Base-by-base conservation (phyloP, 2,329 filamentous ascomycete species). In the Colletotrichum godetiae region DNA sequence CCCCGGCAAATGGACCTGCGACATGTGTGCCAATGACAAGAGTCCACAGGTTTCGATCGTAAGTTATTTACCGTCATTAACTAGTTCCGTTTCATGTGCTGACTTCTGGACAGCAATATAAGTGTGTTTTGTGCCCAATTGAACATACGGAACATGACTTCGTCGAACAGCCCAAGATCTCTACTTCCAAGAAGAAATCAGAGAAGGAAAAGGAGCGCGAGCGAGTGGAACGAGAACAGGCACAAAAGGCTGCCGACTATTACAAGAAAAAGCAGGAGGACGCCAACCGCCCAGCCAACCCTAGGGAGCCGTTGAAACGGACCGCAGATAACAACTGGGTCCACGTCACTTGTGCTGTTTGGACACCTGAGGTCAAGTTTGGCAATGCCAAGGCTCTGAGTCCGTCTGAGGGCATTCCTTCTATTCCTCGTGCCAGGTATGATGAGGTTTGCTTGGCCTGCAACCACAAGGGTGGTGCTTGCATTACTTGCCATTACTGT, bases 291-390 rank as follows among this genome's bases (percentile, higher is more conserved):
- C 96, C 97, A 1, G 83, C 93, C 46, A 90, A 94, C 76, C 97
- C 97, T 31, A 91, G 97, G 60, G 97, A 98, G 81, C 93, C 97
- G 4, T 86, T 99, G 75, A 99, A 99, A 84, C 91, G 94, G 61
- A 99, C 97, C 0, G 94, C 93, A 4, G 95, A 97, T 80, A 98
- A 98, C 84, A 98, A 98, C 79, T 99, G 97, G 97, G 94, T 98
- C 19, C 97, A 99, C 81, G 95, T 98, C 33, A 92, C 93, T 49
- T 99, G 97, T 80, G 95, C 97, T 1, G 87, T 98, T 22, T 98
- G 94, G 92, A 95, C 93, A 12, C 92, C 95, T 0, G 97, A 99
- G 82, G 92, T 98, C 78, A 97, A 95, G 79, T 99, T 98, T 82
- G 95, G 94, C 75, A 94, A 94, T 78, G 93, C 95, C 22, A 92